Base-by-base conservation (phyloP, 2,329 filamentous ascomycete species). In the Lasiodiplodia hormozganensis region DNA sequence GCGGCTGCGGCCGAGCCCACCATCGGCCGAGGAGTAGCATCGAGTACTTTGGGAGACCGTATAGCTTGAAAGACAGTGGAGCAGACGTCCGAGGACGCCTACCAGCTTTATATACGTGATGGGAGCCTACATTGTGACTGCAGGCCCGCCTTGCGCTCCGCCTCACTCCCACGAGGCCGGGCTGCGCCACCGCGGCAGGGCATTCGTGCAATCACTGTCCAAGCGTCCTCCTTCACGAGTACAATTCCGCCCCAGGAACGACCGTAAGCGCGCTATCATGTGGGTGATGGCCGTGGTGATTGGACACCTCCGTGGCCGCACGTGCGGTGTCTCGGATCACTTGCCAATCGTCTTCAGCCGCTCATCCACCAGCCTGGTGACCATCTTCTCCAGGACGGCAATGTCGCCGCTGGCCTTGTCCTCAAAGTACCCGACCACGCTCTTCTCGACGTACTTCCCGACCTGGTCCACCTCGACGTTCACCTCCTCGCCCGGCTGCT, bases 401-500 rank as follows among this genome's bases (percentile, higher is more conserved):
- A 83, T 81, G 38, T 83, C 83, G 38, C 85, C 84, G 68, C 84
- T 83, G 18, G 83, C 82, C 65, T 80, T 75, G n/a, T 79, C 81
- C 4, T 85, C 85, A 70, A 97, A 89, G 80, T 94, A 96, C 8
- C 90, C 93, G 23, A 89, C 86, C 68, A 97, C 89, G 71, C 92
- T 95, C 88, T 97, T 97, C 84, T 94, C 92, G 2, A 93, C 92
- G 75, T 94, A 94, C 82, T 95, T 95, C 64, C 89, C 89, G 6
- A 91, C 88, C 84, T 97, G 93, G 78, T 97, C 94, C 66, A 97
- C 95, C 84, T 97, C 94, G 43, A 97, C 88, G 76, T 97, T 97
- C 70, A 97, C 92, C 62, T 89, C 87, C 6, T 97, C 93, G 2
- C 94, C 94, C 36, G 86, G 82, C 80, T 87, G 85, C 87, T 97